Evolutionary conservation across 345 rosid genomes (phyloP), one percentile per base, ranked within the genome.

Genomic region (Angophora floribunda): DNA sequence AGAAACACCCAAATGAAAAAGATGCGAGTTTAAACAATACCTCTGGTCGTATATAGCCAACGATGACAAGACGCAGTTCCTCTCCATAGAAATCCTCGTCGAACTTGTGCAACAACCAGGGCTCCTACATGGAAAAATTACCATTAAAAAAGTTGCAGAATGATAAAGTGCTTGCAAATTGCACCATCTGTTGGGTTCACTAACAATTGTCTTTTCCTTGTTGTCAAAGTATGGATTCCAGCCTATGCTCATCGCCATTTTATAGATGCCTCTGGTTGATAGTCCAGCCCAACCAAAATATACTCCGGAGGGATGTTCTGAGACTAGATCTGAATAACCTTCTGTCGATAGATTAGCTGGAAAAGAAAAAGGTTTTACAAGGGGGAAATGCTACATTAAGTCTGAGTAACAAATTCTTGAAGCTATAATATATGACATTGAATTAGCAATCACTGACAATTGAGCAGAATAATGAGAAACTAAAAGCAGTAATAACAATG

Each of bases 201-300:
- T 96, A 87, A 98, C 99, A 50, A 95, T 95, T 44, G 97, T 95
- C 93, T 98, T 98, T 88, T 97, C 97, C 6, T 92, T 87, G 91
- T 97, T 98, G 95, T 96, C 89, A 89, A 98, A 98, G 93, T 92
- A 95, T 28, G 99, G 99, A 70, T 97, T 98, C 99, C 97, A 96
- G 70, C 99, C 99, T 47, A 98, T 95, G 88, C 99, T 98, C 97
- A 95, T 96, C 87, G 93, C 98, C 99, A 95, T 97, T 91, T 98
- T 98, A 90, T 92, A 97, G 86, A 96, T 90, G 22, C 97, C 99
- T 89, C 93, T 92, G 3, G 91, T 90, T 26, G 96, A 79, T 55
- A 98, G 91, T 52, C 96, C 95, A 55, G 99, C 98, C 99, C 99
- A 98, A 86, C 99, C 99, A 90, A 97, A 96, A 90, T 95, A 97